Percentiles rank a stretch among this genome's conserved stretches.
phyloP scores from a whole-genome alignment of 768 basidiomycete species.

The Calocera cornea region DNA sequence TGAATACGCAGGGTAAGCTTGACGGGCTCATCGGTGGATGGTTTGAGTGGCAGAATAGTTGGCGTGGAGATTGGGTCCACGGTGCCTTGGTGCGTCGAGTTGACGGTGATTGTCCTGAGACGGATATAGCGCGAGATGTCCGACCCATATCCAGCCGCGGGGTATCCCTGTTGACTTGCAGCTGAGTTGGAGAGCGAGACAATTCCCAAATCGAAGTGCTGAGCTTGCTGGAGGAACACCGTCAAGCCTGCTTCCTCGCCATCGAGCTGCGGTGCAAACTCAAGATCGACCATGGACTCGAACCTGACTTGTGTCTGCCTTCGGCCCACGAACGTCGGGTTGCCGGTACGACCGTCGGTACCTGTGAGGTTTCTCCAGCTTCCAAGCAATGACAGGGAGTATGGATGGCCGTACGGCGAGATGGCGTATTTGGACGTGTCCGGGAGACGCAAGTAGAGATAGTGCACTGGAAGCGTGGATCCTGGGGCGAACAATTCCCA shows the following conservation, averaged over 20 bases:
- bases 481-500: neutral
- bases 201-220: neutral
- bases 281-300: neutral
- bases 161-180: neutral
- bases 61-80: neutral
- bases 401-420: neutral
- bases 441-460: neutral
- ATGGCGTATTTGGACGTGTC: neutral
- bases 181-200: neutral
- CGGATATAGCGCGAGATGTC: neutral
- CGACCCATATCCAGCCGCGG: neutral
- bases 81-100: neutral
- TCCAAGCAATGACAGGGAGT: neutral
- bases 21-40: neutral
- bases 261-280: neutral
- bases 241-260: constrained; percentile 1
- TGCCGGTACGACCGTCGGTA: neutral
- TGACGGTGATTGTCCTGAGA: neutral
- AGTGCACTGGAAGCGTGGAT: neutral
- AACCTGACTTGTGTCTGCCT: neutral
- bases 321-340: neutral
- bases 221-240: neutral
- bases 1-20: neutral
- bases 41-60: neutral
- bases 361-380: constrained; percentile 1